These are phyloP conservation scores for Alternaria dauci DNA, from an alignment of 2,329 filamentous ascomycete species.

Conservation along the genomic window DNA sequence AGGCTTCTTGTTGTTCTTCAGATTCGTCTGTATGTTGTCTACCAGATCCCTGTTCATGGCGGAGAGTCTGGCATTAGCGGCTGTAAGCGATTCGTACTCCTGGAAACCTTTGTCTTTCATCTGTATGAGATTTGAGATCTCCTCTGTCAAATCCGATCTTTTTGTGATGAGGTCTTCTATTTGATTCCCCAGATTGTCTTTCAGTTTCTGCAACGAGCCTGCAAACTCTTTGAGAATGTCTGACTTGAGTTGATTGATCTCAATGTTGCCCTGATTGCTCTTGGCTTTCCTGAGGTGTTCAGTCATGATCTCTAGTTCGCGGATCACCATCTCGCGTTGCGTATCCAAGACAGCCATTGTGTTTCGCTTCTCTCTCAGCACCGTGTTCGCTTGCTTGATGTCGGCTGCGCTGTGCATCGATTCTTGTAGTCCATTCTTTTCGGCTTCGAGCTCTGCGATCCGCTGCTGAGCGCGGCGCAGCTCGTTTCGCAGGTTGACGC, in stretches of 20 bases:
- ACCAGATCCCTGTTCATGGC: slow-evolving; percentile 96
- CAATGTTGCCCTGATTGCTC: slow-evolving; percentile 77
- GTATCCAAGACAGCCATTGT: slow-evolving; percentile 95
- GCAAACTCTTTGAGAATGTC: slow-evolving; percentile 70
- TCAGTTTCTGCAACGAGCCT: slow-evolving; percentile 71
- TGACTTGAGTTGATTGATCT: slow-evolving; percentile 74
- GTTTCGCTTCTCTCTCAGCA: slow-evolving; percentile 89
- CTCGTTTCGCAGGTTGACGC: slow-evolving; percentile 68
- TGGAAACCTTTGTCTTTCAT: slow-evolving; percentile 93
- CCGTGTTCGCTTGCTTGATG: slow-evolving; percentile 82
- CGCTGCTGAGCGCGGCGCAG: slow-evolving; percentile 82
- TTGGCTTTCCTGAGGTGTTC: slow-evolving; percentile 89
- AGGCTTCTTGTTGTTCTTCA: slow-evolving; percentile 74
- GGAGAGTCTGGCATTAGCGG: slow-evolving; percentile 91
- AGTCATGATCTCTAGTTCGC: slow-evolving; percentile 87
- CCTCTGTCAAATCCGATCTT: slow-evolving; percentile 82
- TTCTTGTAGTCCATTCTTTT: slow-evolving; percentile 67
- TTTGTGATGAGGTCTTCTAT: slow-evolving; percentile 92
- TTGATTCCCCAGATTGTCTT: slow-evolving; percentile 76
- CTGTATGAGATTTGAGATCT: slow-evolving; percentile 80
- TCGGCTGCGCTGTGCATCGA: slow-evolving; percentile 66
- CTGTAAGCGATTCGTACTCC: slow-evolving; percentile 93
- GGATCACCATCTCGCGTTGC: slow-evolving; percentile 93
- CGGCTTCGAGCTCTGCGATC: slow-evolving; percentile 85
- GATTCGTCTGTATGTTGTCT: slow-evolving; percentile 90